Evolutionary conservation across 345 rosid genomes (phyloP), one percentile per base, ranked within the genome.

Genomic region (Microthlaspi erraticum): DNA sequence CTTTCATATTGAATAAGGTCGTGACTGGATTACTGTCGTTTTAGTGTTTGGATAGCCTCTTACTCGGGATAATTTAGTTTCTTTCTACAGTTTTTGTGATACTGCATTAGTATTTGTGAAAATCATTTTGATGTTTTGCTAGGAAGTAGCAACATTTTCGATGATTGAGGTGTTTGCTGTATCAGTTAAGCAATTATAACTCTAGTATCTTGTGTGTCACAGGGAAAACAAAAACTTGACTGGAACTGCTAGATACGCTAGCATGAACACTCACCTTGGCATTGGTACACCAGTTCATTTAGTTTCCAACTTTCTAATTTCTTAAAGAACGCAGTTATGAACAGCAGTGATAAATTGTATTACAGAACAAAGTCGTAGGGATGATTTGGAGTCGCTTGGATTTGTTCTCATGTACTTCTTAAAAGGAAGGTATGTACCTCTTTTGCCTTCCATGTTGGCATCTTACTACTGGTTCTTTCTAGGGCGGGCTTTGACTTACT

Each of bases 221-320:
- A 92, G 98, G 81, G 98, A 92, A 73, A 92, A 92, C 70, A 92
- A 92, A 80, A 92, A 89, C 73, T 81, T 92, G 86, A 87, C 96
- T 0, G 96, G 98, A 67, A 92, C 98, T 39, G 96, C 96, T 48
- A 85, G 98, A 84, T 92, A 89, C 71, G 98, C 98, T 42, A 92
- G 98, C 90, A 87, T 87, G 91, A 91, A 91, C 64, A 91, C 96
- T 71, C 97, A 91, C 85, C 90, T 91, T 65, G 97, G 97, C 74
- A 87, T 92, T 69, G 98, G 98, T 92, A 78, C 37, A 74, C 17
- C 9, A 55, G 4, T 34, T 38, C 29, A 23, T 26, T 64, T 66
- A 52, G 33, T 19, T 68, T 75, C 48, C 34, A 56, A 43, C 13
- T 37, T 36, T 46, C 13, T 32, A 1, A 43, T 58, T 53, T 14